Conservation (phyloP, 148 eudicot species). For the Vaccinium macrocarpon region DNA sequence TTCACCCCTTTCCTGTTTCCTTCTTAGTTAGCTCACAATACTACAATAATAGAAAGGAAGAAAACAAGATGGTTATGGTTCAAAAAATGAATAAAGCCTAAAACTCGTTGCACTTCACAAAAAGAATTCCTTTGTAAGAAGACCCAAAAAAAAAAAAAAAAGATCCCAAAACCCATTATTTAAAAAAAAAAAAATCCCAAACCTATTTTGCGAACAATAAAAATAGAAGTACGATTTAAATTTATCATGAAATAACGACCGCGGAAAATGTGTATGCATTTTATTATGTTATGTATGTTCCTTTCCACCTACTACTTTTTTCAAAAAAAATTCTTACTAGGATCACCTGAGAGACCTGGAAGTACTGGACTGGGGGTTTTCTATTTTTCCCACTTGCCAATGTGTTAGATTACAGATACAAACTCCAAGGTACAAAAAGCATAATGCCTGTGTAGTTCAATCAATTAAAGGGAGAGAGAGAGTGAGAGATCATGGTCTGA, state of each 20-base stretch:
- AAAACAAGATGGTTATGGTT: neutral
- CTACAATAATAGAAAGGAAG: neutral
- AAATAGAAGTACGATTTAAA: neutral
- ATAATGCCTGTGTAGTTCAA: constrained; percentile 71
- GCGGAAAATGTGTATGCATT: neutral
- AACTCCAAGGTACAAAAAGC: constrained; percentile 67
- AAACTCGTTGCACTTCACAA: neutral
- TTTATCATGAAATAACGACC: neutral
- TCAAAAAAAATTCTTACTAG: neutral
- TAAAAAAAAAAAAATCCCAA: neutral
- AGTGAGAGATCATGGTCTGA: constrained; percentile 31
- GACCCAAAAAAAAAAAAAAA: neutral
- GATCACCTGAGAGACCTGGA: constrained; percentile 16
- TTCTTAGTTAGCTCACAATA: neutral
- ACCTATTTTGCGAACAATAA: neutral
- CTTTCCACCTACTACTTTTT: neutral
- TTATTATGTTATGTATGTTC: neutral
- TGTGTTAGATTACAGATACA: constrained; percentile 29
- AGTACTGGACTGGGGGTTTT: constrained; percentile 10
- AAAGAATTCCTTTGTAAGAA: neutral
- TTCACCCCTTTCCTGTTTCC: neutral
- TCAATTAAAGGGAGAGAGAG: constrained; percentile 46
- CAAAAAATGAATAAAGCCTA: too few relatives aligned
- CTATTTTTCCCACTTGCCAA: constrained; percentile 28
- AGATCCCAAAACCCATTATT: neutral